Conservation (phyloP, 2,329 filamentous ascomycete genomes). For the Colletotrichum lupini region DNA sequence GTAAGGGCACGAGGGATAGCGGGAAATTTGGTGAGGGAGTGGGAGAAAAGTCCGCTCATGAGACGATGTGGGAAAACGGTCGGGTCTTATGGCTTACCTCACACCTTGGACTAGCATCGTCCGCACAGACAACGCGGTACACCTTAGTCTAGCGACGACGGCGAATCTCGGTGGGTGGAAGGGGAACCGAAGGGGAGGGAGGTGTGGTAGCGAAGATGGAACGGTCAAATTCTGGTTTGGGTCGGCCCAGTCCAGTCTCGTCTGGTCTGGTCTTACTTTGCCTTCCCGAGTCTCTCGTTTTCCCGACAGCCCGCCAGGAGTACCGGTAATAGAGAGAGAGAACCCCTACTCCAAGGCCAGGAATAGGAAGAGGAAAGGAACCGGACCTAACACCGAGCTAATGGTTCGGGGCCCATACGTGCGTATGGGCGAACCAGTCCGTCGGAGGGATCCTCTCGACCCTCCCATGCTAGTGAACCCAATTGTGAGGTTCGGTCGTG, state of each 20-base stretch:
- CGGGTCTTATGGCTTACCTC: conserved; percentile 25
- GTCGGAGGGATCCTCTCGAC: conserved; percentile 1
- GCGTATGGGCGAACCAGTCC: conserved; percentile 22
- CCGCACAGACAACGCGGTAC: conserved; percentile 20
- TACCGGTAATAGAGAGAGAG: too few relatives aligned
- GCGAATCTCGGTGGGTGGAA: conserved; percentile 3
- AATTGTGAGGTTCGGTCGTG: conserved; percentile 28
- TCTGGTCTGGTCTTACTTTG: neutral
- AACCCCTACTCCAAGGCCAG: neutral
- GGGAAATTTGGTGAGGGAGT: neutral
- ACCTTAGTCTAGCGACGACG: neutral
- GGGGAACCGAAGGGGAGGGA: neutral
- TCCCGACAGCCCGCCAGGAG: neutral
- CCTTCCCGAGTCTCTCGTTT: neutral
- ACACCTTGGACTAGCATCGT: neutral
- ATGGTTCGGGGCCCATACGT: conserved; percentile 15
- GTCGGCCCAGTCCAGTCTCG: neutral
- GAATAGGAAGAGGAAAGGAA: conserved; percentile 10
- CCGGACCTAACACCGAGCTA: conserved; percentile 21
- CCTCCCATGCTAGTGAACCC: conserved; percentile 13
- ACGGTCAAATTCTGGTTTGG: neutral
- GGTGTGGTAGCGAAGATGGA: neutral
- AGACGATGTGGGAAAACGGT: conserved; percentile 24
- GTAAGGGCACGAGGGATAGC: neutral
- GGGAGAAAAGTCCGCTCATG: neutral